phyloP scores from a whole-genome alignment of 805 yeast species.

The Metahyphopichia silvanorum region DNA sequence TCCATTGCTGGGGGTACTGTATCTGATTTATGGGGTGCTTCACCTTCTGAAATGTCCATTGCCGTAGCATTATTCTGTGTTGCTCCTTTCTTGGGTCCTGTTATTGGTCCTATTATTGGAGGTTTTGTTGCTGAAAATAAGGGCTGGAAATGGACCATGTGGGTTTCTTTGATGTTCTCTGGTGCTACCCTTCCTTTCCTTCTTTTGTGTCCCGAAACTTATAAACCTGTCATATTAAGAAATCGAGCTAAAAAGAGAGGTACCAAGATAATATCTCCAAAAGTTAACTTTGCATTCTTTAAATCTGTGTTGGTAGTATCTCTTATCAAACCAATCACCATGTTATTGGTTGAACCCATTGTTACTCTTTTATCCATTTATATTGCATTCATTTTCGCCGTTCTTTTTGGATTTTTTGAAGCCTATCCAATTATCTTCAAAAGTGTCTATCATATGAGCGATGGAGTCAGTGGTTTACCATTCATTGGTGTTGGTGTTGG shows the following conservation, averaged over 20 bases:
- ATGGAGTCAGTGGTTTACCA: slow-evolving; percentile 65
- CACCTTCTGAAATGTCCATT: slow-evolving; percentile 56
- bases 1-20: slow-evolving; percentile 85
- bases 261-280: slow-evolving; percentile 36
- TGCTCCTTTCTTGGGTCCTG: slow-evolving; percentile 81
- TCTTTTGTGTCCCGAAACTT: slow-evolving; percentile 66
- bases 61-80: slow-evolving; percentile 80
- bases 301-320: slow-evolving; percentile 48
- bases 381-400: slow-evolving; percentile 74
- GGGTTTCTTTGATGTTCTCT: slow-evolving; percentile 70
- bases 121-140: slow-evolving; percentile 64
- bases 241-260: slow-evolving; percentile 62
- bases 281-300: slow-evolving; percentile 36
- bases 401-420: slow-evolving; percentile 75
- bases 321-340: slow-evolving; percentile 59
- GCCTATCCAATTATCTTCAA: slow-evolving; percentile 73
- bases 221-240: slow-evolving; percentile 61
- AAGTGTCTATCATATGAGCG: slow-evolving; percentile 56
- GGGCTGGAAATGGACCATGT: slow-evolving; percentile 64
- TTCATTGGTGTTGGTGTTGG: slow-evolving; percentile 75
- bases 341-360: slow-evolving; percentile 73
- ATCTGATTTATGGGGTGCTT: slow-evolving; percentile 62
- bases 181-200: slow-evolving; percentile 54
- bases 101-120: slow-evolving; percentile 71
- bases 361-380: slow-evolving; percentile 66